Conservation (phyloP, 2,329 filamentous ascomycete genomes). For the Neofusicoccum laricinum region DNA sequence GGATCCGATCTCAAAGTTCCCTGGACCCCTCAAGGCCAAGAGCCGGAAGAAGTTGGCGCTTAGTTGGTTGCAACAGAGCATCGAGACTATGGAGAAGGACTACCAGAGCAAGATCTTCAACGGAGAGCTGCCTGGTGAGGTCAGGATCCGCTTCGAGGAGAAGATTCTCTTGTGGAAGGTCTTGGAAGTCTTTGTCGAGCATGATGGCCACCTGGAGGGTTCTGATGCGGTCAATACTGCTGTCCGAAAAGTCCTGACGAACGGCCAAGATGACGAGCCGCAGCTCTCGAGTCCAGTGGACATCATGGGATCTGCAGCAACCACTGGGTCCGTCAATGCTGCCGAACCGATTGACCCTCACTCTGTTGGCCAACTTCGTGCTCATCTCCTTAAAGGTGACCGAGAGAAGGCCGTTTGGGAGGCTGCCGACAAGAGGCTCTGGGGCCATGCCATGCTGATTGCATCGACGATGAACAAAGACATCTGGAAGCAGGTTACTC, state of each 20-base stretch:
- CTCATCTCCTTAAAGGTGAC: conserved; percentile 72
- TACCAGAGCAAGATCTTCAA: conserved; percentile 46
- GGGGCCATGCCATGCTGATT: conserved; percentile 94
- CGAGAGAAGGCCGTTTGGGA: conserved; percentile 90
- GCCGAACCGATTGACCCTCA: conserved; percentile 68
- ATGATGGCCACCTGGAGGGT: conserved; percentile 80
- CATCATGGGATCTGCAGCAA: conserved; percentile 23
- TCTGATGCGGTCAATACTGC: conserved; percentile 68
- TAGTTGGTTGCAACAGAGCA: conserved; percentile 74
- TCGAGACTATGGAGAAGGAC: conserved; percentile 66
- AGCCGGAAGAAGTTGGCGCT: conserved; percentile 93
- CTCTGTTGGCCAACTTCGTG: conserved; percentile 69
- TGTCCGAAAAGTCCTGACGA: conserved; percentile 65
- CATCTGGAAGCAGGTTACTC: conserved; percentile 87
- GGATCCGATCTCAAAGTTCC: conserved; percentile 76
- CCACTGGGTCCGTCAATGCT: conserved; percentile 30
- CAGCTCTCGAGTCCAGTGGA: conserved; percentile 26
- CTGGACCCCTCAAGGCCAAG: conserved; percentile 84
- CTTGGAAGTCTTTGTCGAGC: conserved; percentile 74
- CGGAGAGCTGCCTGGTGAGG: conserved; percentile 52
- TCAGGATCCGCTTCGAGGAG: conserved; percentile 72
- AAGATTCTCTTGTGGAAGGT: conserved; percentile 85
- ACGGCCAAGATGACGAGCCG: conserved; percentile 18
- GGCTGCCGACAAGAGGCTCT: conserved; percentile 87
- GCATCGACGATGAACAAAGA: conserved; percentile 71